phyloP scores from a whole-genome alignment of 352 stramenopile genomes.

The Globisporangium irregulare region DNA sequence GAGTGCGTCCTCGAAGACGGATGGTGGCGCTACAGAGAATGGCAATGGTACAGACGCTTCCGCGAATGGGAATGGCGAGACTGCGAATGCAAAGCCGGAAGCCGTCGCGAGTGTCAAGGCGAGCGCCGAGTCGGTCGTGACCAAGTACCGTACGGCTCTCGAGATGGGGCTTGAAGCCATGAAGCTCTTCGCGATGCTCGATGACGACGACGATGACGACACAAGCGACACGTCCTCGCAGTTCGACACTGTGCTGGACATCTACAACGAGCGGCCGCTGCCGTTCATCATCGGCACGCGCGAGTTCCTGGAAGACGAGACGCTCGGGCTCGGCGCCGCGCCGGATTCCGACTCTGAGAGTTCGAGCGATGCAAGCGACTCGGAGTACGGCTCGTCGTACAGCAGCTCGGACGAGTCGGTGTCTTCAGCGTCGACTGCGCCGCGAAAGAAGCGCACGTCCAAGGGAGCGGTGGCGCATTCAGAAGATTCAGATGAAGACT shows the following conservation, averaged over 20 bases:
- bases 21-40: constrained; percentile 3
- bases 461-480: constrained; percentile 8
- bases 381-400: constrained; percentile 43
- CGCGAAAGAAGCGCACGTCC: constrained; percentile 22
- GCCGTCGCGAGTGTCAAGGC: constrained; percentile 23
- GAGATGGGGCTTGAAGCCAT: constrained; percentile 80
- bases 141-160: constrained; percentile 68
- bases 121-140: constrained; percentile 54
- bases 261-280: constrained; percentile 86
- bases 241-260: constrained; percentile 79
- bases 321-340: constrained; percentile 67
- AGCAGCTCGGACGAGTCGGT: constrained; percentile 66
- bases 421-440: constrained; percentile 19
- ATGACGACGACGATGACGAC: constrained; percentile 53
- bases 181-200: constrained; percentile 83
- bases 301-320: constrained; percentile 85
- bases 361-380: constrained; percentile 23
- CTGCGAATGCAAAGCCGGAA: constrained; percentile 20
- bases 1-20: constrained; percentile 10
- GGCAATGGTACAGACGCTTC: not conserved
- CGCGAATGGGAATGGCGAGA: not conserved
- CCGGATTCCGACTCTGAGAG: constrained; percentile 45
- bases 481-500: constrained; percentile 26
- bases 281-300: constrained; percentile 86
- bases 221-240: constrained; percentile 45